phyloP scores from a whole-genome alignment of 768 basidiomycete species.

The Omphalotus guepiniiformis region DNA sequence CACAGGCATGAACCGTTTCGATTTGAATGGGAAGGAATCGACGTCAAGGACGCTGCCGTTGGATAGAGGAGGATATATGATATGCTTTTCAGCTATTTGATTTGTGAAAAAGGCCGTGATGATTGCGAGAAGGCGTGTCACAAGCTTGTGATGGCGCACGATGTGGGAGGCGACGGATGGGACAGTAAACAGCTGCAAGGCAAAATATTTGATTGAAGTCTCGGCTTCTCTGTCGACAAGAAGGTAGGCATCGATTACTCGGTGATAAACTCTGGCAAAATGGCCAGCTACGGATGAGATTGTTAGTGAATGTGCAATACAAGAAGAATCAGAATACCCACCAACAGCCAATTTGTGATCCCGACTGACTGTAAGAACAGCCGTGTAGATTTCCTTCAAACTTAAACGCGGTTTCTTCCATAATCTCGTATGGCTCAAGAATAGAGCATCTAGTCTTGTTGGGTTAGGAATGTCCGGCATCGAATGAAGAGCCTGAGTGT shows the following conservation, averaged over 20 bases:
- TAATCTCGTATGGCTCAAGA: constrained; percentile 76
- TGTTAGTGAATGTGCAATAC: background rate
- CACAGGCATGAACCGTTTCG: constrained; percentile 93
- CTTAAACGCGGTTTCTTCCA: constrained; percentile 84
- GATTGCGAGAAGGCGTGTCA: constrained; percentile 74
- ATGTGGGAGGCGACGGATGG: constrained; percentile 82
- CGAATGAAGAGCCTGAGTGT: constrained; percentile 30
- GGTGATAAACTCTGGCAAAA: constrained; percentile 81
- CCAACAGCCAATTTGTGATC: constrained; percentile 77
- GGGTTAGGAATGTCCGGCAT: constrained; percentile 46
- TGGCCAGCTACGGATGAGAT: constrained; percentile 54
- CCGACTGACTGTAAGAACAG: constrained; percentile 65
- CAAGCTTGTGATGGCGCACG: constrained; percentile 66
- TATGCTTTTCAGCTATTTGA: constrained; percentile 72
- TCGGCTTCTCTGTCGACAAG: constrained; percentile 93
- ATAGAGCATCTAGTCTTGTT: constrained; percentile 67
- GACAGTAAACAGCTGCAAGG: constrained; percentile 89
- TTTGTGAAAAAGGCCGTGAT: constrained; percentile 92
- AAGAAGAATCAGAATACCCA: constrained; percentile 35
- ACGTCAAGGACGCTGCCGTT: constrained; percentile 50
- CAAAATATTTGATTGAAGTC: constrained; percentile 91
- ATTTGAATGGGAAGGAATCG: constrained; percentile 85
- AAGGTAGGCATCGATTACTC: constrained; percentile 86
- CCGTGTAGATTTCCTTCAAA: constrained; percentile 79
- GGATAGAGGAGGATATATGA: constrained; percentile 42